These are phyloP conservation scores for Chaetomium cochliodes DNA, from an alignment of 495 filamentous ascomycete species.

Conservation along the genomic window DNA sequence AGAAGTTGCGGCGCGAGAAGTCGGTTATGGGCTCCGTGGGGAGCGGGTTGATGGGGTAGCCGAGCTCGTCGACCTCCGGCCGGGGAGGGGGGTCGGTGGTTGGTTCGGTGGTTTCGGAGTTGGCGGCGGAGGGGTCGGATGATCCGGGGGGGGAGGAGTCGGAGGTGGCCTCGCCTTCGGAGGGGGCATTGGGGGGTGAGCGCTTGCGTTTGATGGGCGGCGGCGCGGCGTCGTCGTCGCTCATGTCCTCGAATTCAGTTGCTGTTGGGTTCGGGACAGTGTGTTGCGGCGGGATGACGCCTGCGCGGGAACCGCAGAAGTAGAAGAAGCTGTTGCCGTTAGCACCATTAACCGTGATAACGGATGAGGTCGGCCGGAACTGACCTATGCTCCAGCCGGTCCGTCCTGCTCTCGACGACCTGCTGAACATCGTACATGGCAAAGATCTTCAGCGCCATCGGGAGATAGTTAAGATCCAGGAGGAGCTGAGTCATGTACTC, in stretches of 20 bases:
- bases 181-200: slow-evolving; percentile 42
- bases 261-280: slow-evolving; percentile 27
- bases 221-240: slow-evolving; percentile 74
- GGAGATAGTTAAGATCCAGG: slow-evolving; percentile 90
- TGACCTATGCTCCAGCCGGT: slow-evolving; percentile 79
- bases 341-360: background rate
- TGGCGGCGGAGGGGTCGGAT: background rate
- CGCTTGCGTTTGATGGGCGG: slow-evolving; percentile 69
- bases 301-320: slow-evolving; percentile 66
- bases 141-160: slow-evolving; percentile 6
- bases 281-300: slow-evolving; percentile 28
- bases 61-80: slow-evolving; percentile 86
- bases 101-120: background rate
- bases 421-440: slow-evolving; percentile 89
- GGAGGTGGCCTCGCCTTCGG: slow-evolving; percentile 18
- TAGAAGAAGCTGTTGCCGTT: slow-evolving; percentile 70
- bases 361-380: background rate
- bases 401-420: slow-evolving; percentile 78
- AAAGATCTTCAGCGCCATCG: slow-evolving; percentile 86
- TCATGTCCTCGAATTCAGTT: slow-evolving; percentile 37
- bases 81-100: slow-evolving; percentile 45
- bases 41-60: slow-evolving; percentile 61
- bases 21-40: slow-evolving; percentile 81
- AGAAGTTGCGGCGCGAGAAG: slow-evolving; percentile 93
- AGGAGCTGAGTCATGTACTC: slow-evolving; percentile 93